phyloP scores from a whole-genome alignment of 257 asterid species.

The Apocynum venetum region DNA sequence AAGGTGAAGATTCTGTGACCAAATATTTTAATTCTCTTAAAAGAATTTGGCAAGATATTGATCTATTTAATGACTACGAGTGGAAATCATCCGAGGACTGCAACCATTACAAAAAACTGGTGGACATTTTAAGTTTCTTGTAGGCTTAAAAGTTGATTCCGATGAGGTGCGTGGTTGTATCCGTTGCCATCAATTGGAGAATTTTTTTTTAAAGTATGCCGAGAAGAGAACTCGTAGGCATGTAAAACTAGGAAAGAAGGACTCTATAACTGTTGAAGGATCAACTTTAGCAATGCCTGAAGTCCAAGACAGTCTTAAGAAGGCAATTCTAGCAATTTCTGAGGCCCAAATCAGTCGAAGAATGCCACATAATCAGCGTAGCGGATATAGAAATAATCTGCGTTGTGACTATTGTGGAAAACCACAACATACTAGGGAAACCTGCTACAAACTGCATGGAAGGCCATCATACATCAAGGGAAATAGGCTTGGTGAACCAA shows the following conservation, averaged over 20 bases:
- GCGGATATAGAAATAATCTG: background rate
- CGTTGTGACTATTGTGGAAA: background rate
- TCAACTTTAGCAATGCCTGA: too few relatives aligned
- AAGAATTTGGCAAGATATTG: background rate
- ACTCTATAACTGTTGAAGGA: too few relatives aligned
- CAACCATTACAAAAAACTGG: background rate
- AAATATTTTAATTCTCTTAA: background rate
- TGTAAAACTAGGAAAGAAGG: background rate
- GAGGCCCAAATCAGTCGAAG: background rate
- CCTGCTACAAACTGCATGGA: background rate
- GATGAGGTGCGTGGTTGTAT: background rate
- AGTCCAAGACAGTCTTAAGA: too few relatives aligned
- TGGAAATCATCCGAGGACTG: background rate
- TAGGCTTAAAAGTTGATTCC: background rate
- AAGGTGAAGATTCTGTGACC: background rate
- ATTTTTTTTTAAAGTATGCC: background rate
- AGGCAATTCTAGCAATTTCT: background rate
- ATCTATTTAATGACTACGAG: too few relatives aligned
- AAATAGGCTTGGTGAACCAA: background rate
- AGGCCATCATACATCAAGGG: background rate
- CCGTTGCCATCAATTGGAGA: background rate
- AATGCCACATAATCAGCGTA: background rate
- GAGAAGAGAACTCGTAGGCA: background rate
- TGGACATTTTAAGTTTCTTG: background rate
- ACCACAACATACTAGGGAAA: background rate